Evolutionary conservation across 441 rosid species (phyloP), one percentile per base, ranked within the genome.

Genomic region (Kokia cookei): DNA sequence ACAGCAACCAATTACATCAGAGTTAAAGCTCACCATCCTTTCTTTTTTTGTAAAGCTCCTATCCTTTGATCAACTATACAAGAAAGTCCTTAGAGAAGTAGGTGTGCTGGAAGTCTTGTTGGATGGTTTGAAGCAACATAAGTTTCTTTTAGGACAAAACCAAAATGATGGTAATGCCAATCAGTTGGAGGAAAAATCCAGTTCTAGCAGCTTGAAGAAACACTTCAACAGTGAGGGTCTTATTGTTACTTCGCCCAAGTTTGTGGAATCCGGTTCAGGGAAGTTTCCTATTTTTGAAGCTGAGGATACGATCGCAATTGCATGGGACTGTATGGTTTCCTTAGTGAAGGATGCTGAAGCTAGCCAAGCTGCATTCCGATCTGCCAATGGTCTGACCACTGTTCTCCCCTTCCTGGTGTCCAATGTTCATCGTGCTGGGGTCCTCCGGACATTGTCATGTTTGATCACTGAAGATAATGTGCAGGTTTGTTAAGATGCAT

Each of bases 51-150:
- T 95, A 72, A 97, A 97, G 80, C 97, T 97, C 40, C 73, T 95
- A 81, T 97, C 99, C 73, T 97, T 97, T 84, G 99, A 95, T 86
- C 98, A 95, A 81, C 99, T 92, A 69, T 97, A 92, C 86, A 97
- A 92, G 86, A 97, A 93, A 87, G 97, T 97, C 76, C 84, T 97
- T 67, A 87, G 98, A 73, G 99, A 97, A 86, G 99, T 97, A 81
- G 99, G 99, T 72, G 95, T 97, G 74, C 85, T 95, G 75, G 99
- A 93, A 78, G 98, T 93, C 77, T 84, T 97, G 80, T 86, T 92
- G 59, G 99, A 97, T 86, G 99, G 95, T 83, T 77, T 97, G 83
- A 95, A 89, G 93, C 98, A 93, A 83, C 93, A 97, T 85, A 95
- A 90, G 86, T 90, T 90, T 84, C 95, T 97, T 81, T 82, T 81